Percentiles rank a stretch among this genome's conserved stretches.
Conservation (phyloP, 2,329 filamentous ascomycete genomes). For the Calonectria hawksworthii region DNA sequence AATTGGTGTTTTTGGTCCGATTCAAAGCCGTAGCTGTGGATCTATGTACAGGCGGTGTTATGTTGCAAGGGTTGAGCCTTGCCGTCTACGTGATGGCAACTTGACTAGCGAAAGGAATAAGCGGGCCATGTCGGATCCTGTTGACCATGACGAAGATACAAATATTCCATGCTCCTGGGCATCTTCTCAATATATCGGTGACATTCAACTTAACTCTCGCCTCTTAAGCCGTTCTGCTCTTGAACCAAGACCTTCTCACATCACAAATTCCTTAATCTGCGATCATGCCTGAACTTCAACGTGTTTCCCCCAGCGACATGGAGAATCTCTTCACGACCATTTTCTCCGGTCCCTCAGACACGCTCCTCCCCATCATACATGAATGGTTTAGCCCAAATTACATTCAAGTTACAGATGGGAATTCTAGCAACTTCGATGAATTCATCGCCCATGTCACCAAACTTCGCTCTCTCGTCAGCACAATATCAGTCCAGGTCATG, state of each 20-base stretch:
- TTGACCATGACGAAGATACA: background rate
- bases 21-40: background rate
- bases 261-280: background rate
- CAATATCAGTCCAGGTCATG: background rate
- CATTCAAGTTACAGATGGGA: background rate
- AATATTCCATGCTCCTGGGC: background rate
- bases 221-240: background rate
- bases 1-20: background rate
- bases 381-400: background rate
- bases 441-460: background rate
- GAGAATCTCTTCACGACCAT: background rate
- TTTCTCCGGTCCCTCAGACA: background rate
- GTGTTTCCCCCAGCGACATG: background rate
- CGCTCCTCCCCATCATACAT: background rate
- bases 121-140: background rate
- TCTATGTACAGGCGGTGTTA: background rate
- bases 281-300: background rate
- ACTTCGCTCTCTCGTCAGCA: background rate
- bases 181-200: background rate
- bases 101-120: background rate
- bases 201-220: background rate
- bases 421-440: background rate
- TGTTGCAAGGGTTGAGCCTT: background rate
- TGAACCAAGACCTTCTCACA: background rate
- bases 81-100: background rate